Evolutionary conservation across 495 filamentous ascomycete species (phyloP), one percentile per base, ranked within the genome.

Genomic region (Astrothelium macrocarpum): DNA sequence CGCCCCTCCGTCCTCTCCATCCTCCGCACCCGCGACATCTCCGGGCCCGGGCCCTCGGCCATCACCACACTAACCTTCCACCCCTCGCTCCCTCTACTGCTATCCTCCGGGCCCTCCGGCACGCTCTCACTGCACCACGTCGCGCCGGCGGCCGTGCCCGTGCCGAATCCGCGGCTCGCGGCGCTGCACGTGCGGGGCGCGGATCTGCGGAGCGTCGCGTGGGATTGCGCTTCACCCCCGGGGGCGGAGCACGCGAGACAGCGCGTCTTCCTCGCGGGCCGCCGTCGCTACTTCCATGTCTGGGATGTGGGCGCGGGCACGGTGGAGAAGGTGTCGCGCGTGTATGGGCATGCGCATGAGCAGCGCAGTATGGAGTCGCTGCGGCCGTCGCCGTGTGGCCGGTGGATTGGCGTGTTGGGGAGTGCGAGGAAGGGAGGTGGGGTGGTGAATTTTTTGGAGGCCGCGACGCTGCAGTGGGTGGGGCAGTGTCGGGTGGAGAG

Each of bases 351-450:
- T 60, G 84, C 87, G 64, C 81, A 86, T 62, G 89, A 92, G 72
- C 94, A 97, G 71, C 87, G 82, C 58, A 89, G 83, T 60, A 96
- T 96, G 90, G 95, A 97, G 73, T 79, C 79, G 43, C 92, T 98
- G 78, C 89, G 88, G 68, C 77, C 90, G 45, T 90, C 87, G 45
- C 92, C 95, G 0, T 89, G 88, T 71, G 94, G 95, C 1, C 83
- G 85, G 28, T 91, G 89, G 74, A 81, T 97, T 75, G 93, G 85
- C 11, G 72, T 98, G 9, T 80, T 89, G 9, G 90, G 91, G 42
- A 84, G 86, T 0, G 80, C 83, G 12, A 83, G 84, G 69, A 95
- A 94, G 72, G 90, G 90, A 25, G 90, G 91, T 60, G 94, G 92
- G 66, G 78, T 89, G 53, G 81, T 98, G 71, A 96, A 96, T 73